Evolutionary conservation across 108 stramenopile species (phyloP).

Genomic region (Cyclotella choctawhatcheeana): DNA sequence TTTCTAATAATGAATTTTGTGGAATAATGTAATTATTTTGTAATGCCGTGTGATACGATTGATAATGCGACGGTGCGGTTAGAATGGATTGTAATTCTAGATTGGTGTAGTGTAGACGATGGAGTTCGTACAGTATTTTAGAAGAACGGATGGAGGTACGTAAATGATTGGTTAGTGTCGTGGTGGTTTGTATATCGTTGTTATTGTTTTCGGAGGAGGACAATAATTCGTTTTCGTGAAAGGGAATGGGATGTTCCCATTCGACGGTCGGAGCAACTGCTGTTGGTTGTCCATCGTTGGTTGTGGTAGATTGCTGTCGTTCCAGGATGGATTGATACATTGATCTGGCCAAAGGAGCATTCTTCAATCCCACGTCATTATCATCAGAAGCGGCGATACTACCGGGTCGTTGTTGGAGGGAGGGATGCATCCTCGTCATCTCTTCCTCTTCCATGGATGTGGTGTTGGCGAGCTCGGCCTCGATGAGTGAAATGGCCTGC

Average conservation of each 20-base stretch:
- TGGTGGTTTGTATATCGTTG: neutral
- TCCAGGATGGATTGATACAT: slow-evolving; percentile 38
- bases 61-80: slow-evolving; percentile 53
- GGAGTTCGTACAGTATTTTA: slow-evolving; percentile 56
- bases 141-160: slow-evolving; percentile 30
- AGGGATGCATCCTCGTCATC: slow-evolving; percentile 2
- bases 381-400: neutral
- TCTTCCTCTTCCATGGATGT: neutral
- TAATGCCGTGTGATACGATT: slow-evolving; percentile 42
- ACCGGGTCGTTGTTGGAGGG: neutral
- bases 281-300: neutral
- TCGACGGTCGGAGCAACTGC: neutral
- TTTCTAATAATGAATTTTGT: slow-evolving; percentile 28
- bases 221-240: slow-evolving; percentile 16
- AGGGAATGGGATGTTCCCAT: slow-evolving; percentile 26
- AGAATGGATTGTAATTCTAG: slow-evolving; percentile 67
- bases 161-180: no score
- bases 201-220: no score
- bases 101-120: slow-evolving; percentile 59
- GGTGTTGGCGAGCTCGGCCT: slow-evolving; percentile 43
- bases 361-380: neutral
- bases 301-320: neutral
- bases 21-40: slow-evolving; percentile 35
- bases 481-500: slow-evolving; percentile 78
- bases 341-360: slow-evolving; percentile 32